phyloP scores from a whole-genome alignment of 768 basidiomycete species.

The Fomitopsis serialis region DNA sequence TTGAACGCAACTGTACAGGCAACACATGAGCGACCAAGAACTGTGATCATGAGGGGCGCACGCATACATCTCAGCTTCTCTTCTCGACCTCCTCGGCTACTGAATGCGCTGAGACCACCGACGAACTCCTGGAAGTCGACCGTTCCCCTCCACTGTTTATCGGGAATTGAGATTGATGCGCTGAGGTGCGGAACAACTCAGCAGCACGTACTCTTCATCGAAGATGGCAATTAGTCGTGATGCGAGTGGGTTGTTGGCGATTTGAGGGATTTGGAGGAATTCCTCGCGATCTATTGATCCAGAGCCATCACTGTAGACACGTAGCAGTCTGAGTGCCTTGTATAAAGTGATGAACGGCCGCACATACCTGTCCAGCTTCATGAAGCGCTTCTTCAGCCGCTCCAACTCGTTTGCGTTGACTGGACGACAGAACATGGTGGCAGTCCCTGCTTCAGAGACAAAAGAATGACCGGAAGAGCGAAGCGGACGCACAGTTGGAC shows the following conservation, averaged over 20 bases:
- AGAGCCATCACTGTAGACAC: constrained; percentile 71
- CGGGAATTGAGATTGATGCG: not conserved
- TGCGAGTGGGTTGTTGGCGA: constrained; percentile 95
- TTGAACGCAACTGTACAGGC: constrained; percentile 89
- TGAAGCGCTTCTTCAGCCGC: constrained; percentile 96
- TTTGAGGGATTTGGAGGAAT: constrained; percentile 98
- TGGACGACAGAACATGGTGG: constrained; percentile 26
- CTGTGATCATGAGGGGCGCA: not conserved
- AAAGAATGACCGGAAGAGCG: no score
- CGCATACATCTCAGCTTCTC: constrained; percentile 91
- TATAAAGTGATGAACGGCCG: not conserved
- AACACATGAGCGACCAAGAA: not conserved
- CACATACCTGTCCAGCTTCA: constrained; percentile 92
- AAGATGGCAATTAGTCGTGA: constrained; percentile 99
- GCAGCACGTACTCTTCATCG: constrained; percentile 84
- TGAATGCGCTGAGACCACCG: constrained; percentile 95
- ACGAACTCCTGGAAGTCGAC: constrained; percentile 99
- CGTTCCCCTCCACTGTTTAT: constrained; percentile 84
- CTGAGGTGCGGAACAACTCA: not conserved
- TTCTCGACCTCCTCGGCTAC: constrained; percentile 92
- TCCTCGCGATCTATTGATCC: constrained; percentile 99
- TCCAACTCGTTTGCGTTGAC: constrained; percentile 95
- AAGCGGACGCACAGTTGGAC: constrained; percentile 78
- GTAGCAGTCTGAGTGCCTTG: not conserved
- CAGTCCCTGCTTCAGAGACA: not conserved